These are phyloP conservation scores for Citrullus mucosospermus DNA, from an alignment of 306 rosid species.

Conservation along the genomic window DNA sequence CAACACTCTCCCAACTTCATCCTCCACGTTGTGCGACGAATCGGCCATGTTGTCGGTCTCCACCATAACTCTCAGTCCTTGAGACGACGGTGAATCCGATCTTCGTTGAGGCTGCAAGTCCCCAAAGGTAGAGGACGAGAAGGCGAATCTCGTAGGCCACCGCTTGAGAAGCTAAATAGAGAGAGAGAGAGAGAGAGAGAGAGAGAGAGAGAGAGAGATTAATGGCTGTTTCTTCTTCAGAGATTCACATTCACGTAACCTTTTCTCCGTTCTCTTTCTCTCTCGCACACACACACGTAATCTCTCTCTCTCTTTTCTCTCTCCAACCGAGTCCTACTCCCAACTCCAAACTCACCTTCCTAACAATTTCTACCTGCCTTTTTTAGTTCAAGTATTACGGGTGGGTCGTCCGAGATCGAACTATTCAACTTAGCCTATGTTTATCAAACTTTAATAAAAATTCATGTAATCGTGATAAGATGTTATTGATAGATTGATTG, in stretches of 20 bases:
- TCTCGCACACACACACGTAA: background rate
- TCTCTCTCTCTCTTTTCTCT: background rate
- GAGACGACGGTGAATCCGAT: background rate
- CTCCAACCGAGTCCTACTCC: background rate
- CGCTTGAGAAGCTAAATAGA: background rate
- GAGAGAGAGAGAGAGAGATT: background rate
- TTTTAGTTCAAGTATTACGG: no score
- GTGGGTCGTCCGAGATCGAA: no score
- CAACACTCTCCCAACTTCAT: conserved; percentile 34
- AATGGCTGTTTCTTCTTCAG: background rate
- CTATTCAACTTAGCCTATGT: no score
- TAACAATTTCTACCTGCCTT: no score
- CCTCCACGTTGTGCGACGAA: conserved; percentile 29
- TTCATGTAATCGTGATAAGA: no score
- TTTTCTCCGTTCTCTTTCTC: background rate
- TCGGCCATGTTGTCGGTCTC: conserved; percentile 12
- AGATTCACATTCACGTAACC: background rate
- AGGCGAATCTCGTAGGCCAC: background rate
- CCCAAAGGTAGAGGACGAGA: background rate
- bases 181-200: background rate
- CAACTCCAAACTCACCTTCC: background rate
- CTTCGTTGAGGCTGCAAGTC: background rate
- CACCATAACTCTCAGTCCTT: conserved; percentile 8
- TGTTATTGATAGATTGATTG: no score
- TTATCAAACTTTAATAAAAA: no score